Percentiles rank a stretch among this genome's conserved stretches.
phyloP scores from a whole-genome alignment of 2,329 filamentous ascomycete genomes.

The Curvularia lunata region DNA sequence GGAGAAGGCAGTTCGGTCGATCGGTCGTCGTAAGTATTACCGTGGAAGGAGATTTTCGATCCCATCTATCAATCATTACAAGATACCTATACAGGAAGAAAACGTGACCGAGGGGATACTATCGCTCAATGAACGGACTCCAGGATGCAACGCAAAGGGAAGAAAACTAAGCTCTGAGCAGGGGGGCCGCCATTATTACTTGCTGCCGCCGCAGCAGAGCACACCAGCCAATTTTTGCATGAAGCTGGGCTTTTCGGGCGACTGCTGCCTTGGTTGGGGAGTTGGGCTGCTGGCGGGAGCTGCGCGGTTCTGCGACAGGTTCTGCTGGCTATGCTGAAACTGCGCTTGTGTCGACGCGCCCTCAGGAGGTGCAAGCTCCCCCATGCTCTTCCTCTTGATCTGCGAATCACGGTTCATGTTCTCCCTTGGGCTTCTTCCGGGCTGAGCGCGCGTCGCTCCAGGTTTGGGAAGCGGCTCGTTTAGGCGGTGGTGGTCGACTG shows the following conservation, averaged over 20 bases:
- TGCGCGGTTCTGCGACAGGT: slow-evolving; percentile 71
- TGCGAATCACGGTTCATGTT: slow-evolving; percentile 32
- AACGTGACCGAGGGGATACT: slow-evolving; percentile 36
- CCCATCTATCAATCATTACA: slow-evolving; percentile 52
- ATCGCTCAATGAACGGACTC: slow-evolving; percentile 46
- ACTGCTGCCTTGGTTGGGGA: slow-evolving; percentile 62
- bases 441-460: slow-evolving; percentile 64
- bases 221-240: slow-evolving; percentile 93
- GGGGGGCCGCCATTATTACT: slow-evolving; percentile 29
- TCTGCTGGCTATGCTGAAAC: slow-evolving; percentile 94
- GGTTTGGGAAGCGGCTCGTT: slow-evolving; percentile 62
- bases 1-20: slow-evolving; percentile 28
- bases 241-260: slow-evolving; percentile 72
- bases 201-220: slow-evolving; percentile 74
- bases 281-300: slow-evolving; percentile 51
- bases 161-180: slow-evolving; percentile 22
- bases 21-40: slow-evolving; percentile 45
- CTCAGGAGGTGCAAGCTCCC: slow-evolving; percentile 81
- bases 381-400: slow-evolving; percentile 73
- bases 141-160: slow-evolving; percentile 42
- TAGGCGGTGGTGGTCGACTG: slow-evolving; percentile 52
- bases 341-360: slow-evolving; percentile 87
- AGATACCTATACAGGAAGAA: slow-evolving; percentile 50
- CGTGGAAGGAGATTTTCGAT: slow-evolving; percentile 45
- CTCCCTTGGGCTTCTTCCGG: slow-evolving; percentile 48